Percentiles rank a stretch among this genome's conserved stretches.
These are phyloP conservation scores for Phytophthora pluvialis DNA, from an alignment of 352 stramenopile genomes.

Conservation along the genomic window DNA sequence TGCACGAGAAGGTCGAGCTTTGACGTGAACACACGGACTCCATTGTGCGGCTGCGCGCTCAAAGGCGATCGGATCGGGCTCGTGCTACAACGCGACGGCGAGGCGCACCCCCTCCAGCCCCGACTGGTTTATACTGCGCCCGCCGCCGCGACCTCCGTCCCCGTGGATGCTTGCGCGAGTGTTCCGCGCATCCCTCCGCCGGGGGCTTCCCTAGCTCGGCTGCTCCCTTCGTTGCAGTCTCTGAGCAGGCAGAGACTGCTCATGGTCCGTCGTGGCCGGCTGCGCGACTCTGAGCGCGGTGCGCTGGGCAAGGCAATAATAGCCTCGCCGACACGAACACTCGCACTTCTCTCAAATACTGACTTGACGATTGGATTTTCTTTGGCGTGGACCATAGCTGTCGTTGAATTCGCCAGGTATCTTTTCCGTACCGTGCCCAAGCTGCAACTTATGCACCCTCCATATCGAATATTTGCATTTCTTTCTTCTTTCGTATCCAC, in stretches of 20 bases:
- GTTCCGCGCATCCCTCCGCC: constrained; percentile 38
- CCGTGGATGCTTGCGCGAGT: constrained; percentile 35
- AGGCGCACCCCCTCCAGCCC: constrained; percentile 20
- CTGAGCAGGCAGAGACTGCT: constrained; percentile 22
- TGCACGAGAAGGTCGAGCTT: constrained; percentile 7
- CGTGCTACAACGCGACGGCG: constrained; percentile 30
- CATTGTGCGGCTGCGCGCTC: constrained; percentile 27
- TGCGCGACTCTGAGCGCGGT: not conserved
- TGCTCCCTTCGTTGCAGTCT: constrained; percentile 8
- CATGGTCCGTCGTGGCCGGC: constrained; percentile 30
- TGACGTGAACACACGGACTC: constrained; percentile 20
- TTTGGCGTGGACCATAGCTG: constrained; percentile 13
- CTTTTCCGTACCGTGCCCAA: constrained; percentile 10
- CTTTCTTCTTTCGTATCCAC: too few relatives aligned
- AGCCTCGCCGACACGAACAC: constrained; percentile 5
- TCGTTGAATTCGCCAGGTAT: constrained; percentile 20
- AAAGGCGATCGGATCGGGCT: constrained; percentile 22
- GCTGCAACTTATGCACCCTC: not conserved
- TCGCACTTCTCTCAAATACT: constrained; percentile 12
- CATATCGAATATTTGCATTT: not conserved
- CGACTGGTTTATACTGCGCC: not conserved
- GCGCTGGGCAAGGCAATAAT: not conserved
- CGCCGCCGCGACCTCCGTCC: constrained; percentile 28
- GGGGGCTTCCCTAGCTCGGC: constrained; percentile 11
- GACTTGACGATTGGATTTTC: constrained; percentile 25